Base-by-base conservation (phyloP, 2,329 filamentous ascomycete species). In the Trichoderma sp. region DNA sequence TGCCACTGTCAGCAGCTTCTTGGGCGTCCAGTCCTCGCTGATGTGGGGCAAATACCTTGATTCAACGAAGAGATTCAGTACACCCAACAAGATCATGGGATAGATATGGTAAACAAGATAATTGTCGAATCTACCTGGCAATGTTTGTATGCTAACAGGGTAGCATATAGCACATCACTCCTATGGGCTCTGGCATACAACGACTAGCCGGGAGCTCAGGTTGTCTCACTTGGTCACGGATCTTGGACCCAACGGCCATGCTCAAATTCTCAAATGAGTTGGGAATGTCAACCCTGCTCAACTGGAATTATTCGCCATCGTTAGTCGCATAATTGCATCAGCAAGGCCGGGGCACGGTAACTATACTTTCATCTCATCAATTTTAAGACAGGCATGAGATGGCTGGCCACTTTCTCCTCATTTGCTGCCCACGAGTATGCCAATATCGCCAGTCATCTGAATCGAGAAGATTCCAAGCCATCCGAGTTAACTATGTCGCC, bases 61-160 rank as follows among this genome's bases (percentile, higher is more conserved):
- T 43, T 4, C 30, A 17, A 43, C 30, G 3, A 36, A 32, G 28
- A 59, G 4, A 59, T 59, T 8, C 65, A 43, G 43, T 47, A 17
- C 30, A 47, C 7, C 58, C 23, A 11, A 68, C 65, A 26, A 32
- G 30, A 13, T 47, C 23, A 26, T 26, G 53, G 7, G 53, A 17
- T 36, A 32, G 12, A 8, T 47, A 47, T 36, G 17, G 34, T 17
- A 59, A 55, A 3, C 8, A 36, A 7, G 17, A n/a, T 13, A 7
- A 68, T 73, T 81, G 85, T 79, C 85, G 88, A 65, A 84, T n/a
- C 7, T 9, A 43, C 4, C 83, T 59, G 86, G 88, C 88, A 0
- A 88, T 94, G 43, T 86, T 83, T 77, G 84, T 85, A 77, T 92
- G 85, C 92, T 92, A 94, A 62, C 92, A 92, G 23, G 87, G 85